Conservation (phyloP, 257 asterid genomes). For the Ballota nigra region DNA sequence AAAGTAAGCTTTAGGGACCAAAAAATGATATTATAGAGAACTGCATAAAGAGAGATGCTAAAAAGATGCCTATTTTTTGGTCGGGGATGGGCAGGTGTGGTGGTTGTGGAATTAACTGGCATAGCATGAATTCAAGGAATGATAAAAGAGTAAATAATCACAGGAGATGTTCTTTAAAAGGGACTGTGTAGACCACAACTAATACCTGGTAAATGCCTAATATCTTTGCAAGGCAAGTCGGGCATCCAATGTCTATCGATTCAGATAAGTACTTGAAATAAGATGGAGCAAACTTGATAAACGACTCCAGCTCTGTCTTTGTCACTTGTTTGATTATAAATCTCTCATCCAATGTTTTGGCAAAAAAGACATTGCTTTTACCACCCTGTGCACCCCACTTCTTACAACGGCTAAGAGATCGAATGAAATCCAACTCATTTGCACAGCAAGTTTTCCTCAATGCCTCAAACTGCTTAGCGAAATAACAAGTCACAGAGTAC, state of each 20-base stretch:
- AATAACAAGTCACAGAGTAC: conserved; percentile 69
- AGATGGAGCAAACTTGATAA: conserved; percentile 61
- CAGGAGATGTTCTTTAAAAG: no score
- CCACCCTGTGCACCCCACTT: conserved; percentile 93
- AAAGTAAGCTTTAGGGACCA: no score
- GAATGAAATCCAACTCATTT: conserved; percentile 62
- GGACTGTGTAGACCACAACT: background rate
- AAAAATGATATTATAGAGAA: no score
- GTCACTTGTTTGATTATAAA: conserved; percentile 80
- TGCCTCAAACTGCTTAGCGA: conserved; percentile 67
- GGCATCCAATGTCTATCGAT: conserved; percentile 56
- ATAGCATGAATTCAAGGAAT: background rate
- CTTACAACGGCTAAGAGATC: conserved; percentile 77
- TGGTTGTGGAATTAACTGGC: background rate
- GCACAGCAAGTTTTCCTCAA: conserved; percentile 58
- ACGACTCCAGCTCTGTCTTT: conserved; percentile 76
- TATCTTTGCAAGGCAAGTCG: conserved; percentile 80
- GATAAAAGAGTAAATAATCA: background rate
- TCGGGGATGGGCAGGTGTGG: background rate
- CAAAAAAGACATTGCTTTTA: conserved; percentile 78
- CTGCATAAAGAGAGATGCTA: no score
- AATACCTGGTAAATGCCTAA: conserved; percentile 85
- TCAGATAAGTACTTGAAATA: conserved; percentile 71
- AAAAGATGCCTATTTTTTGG: background rate
- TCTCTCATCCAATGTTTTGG: conserved; percentile 74